Evolutionary conservation across 805 yeast species (phyloP).

Genomic region (Saccharomycopsis capsularis): DNA sequence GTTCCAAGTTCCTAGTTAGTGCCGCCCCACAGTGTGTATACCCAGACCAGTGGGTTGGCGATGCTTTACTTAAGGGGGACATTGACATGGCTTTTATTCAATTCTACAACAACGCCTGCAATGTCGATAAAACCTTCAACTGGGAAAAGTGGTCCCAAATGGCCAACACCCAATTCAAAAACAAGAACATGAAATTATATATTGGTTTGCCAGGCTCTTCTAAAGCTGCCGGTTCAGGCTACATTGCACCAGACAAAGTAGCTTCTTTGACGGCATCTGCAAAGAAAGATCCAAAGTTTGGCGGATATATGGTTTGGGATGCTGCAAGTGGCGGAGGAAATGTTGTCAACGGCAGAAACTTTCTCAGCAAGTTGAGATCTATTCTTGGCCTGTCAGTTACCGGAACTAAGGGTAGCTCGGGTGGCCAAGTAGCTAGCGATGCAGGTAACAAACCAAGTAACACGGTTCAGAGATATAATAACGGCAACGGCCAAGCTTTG

Average conservation of each 20-base stretch:
- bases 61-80: slow-evolving; percentile 47
- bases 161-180: slow-evolving; percentile 46
- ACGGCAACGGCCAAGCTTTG: too few relatives aligned
- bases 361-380: not conserved
- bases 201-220: slow-evolving; percentile 40
- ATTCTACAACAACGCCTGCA: slow-evolving; percentile 82
- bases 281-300: slow-evolving; percentile 7
- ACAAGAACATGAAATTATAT: slow-evolving; percentile 57
- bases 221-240: slow-evolving; percentile 38
- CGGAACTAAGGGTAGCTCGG: too few relatives aligned
- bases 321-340: slow-evolving; percentile 26
- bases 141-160: slow-evolving; percentile 66
- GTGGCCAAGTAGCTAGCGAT: too few relatives aligned
- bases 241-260: slow-evolving; percentile 36
- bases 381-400: too few relatives aligned
- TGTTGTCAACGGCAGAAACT: not conserved
- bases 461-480: too few relatives aligned
- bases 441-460: too few relatives aligned
- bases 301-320: slow-evolving; percentile 21
- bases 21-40: slow-evolving; percentile 92
- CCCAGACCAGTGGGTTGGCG: slow-evolving; percentile 70
- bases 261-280: slow-evolving; percentile 21
- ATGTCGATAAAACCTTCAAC: slow-evolving; percentile 43
- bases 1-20: slow-evolving; percentile 59
- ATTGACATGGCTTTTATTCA: slow-evolving; percentile 81